Percentiles rank a stretch among this genome's conserved stretches.
Conservation (phyloP, 495 filamentous ascomycete genomes). For the Neurospora tetrasperma region DNA sequence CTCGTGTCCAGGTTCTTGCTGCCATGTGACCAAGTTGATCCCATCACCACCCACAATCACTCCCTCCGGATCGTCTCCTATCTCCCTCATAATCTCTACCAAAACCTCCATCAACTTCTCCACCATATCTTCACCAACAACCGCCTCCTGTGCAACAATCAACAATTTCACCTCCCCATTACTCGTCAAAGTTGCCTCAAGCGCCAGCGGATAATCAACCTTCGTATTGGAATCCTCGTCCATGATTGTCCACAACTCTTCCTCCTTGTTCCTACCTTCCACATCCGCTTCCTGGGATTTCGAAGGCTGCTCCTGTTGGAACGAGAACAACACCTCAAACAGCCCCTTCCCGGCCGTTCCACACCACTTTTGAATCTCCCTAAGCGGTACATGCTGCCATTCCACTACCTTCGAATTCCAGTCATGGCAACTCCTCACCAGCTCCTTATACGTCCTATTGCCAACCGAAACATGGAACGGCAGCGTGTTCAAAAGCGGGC, state of each 20-base stretch:
- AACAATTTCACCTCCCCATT: conserved; percentile 39
- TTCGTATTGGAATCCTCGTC: conserved; percentile 27
- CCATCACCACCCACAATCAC: not conserved
- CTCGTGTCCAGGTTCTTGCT: not conserved
- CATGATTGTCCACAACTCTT: conserved; percentile 43
- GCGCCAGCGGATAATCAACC: conserved; percentile 62
- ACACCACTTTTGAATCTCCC: conserved; percentile 65
- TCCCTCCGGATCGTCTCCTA: conserved; percentile 3
- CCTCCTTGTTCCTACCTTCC: not conserved
- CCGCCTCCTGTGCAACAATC: conserved; percentile 40
- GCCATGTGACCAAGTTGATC: not conserved
- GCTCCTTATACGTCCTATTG: conserved; percentile 20
- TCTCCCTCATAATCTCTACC: conserved; percentile 15
- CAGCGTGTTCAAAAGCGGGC: conserved; percentile 86
- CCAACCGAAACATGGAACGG: conserved; percentile 41
- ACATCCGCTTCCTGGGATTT: conserved; percentile 8
- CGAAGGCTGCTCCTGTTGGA: conserved; percentile 44
- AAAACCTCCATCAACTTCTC: conserved; percentile 32
- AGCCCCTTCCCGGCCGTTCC: conserved; percentile 42
- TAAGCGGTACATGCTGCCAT: conserved; percentile 61
- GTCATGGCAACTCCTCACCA: conserved; percentile 45
- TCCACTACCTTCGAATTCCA: conserved; percentile 49
- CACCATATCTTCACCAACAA: conserved; percentile 23
- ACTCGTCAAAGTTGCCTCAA: conserved; percentile 52
- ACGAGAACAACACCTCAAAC: conserved; percentile 82